phyloP scores from a whole-genome alignment of 208 protist genomes.

The Trypanosoma boissoni region DNA sequence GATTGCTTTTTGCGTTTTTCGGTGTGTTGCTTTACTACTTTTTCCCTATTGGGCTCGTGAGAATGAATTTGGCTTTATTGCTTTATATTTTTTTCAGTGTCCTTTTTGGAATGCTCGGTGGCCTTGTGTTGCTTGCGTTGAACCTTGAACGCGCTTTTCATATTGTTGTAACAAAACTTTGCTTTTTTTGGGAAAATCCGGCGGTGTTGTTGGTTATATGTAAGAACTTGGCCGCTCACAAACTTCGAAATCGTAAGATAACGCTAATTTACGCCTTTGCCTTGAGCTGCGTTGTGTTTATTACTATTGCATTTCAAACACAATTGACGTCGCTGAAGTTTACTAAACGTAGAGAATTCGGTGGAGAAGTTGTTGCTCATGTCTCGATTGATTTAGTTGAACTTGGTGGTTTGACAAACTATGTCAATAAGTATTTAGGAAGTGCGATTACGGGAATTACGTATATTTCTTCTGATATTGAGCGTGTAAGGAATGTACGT shows the following conservation, averaged over 20 bases:
- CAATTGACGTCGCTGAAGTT: slow-evolving; percentile 60
- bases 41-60: slow-evolving; percentile 86
- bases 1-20: slow-evolving; percentile 49
- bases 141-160: slow-evolving; percentile 91
- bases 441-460: slow-evolving; percentile 1
- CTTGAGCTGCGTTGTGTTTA: slow-evolving; percentile 93
- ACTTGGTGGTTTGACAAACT: slow-evolving; percentile 4
- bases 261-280: slow-evolving; percentile 94
- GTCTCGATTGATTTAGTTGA: slow-evolving; percentile 1
- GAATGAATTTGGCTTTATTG: slow-evolving; percentile 83
- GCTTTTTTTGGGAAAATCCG: slow-evolving; percentile 90
- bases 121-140: slow-evolving; percentile 81
- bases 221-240: slow-evolving; percentile 93
- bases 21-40: slow-evolving; percentile 93
- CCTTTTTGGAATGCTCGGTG: slow-evolving; percentile 88
- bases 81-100: slow-evolving; percentile 95
- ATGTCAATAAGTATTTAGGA: neutral
- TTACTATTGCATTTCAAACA: slow-evolving; percentile 83
- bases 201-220: slow-evolving; percentile 62
- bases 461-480: neutral
- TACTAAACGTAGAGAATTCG: slow-evolving; percentile 20
- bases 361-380: slow-evolving; percentile 30
- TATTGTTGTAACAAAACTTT: slow-evolving; percentile 33
- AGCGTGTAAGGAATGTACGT: neutral
- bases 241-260: slow-evolving; percentile 92